Percentiles rank a stretch among this genome's conserved stretches.
Evolutionary conservation across 345 rosid species (phyloP).

Genomic region (Eucalyptus grandis): DNA sequence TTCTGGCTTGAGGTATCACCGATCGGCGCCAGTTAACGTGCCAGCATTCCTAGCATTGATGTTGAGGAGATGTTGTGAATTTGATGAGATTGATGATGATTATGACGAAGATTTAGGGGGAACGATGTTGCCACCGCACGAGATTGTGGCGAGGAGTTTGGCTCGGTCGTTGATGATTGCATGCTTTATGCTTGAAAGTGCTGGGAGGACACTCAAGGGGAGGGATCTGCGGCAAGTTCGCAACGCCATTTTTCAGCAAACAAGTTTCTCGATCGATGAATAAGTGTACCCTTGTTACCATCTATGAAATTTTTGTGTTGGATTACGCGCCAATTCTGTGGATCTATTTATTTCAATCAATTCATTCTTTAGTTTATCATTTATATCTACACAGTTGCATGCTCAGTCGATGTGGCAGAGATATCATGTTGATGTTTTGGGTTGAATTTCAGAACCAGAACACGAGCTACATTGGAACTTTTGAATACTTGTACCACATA

Average conservation of each 20-base stretch:
- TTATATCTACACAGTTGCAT: background rate
- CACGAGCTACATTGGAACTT: no score
- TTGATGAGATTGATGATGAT: background rate
- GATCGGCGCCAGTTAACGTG: slow-evolving; percentile 21
- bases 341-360: background rate
- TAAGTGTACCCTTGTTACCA: background rate
- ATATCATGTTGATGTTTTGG: no score
- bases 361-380: background rate
- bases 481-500: no score
- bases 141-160: slow-evolving; percentile 21
- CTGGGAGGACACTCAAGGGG: slow-evolving; percentile 22
- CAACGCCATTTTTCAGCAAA: slow-evolving; percentile 19
- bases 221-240: slow-evolving; percentile 28
- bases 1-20: background rate
- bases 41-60: background rate
- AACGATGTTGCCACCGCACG: slow-evolving; percentile 22
- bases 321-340: background rate
- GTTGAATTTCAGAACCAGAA: no score
- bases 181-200: slow-evolving; percentile 23
- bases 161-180: slow-evolving; percentile 2
- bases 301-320: background rate
- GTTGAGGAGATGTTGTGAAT: background rate
- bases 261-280: slow-evolving; percentile 15
- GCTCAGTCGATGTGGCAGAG: no score
- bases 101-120: background rate